Conservation (phyloP, 805 yeast species). For the Yarrowia deformans region DNA sequence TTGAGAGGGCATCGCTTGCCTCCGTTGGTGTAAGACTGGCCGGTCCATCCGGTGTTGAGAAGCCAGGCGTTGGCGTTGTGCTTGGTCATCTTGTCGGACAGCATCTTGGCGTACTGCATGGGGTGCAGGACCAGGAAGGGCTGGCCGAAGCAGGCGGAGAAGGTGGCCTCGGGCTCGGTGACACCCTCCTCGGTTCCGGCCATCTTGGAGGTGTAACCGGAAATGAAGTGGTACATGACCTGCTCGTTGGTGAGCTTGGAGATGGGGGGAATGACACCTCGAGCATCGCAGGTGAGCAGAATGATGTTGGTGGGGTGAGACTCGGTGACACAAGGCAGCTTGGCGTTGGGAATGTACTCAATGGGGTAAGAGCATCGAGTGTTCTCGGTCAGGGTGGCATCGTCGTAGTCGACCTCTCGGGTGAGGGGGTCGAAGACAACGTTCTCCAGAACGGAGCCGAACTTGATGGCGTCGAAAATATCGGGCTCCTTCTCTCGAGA, state of each 20-base stretch:
- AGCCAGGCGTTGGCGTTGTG: constrained; percentile 95
- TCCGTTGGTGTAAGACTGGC: constrained; percentile 88
- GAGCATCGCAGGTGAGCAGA: constrained; percentile 94
- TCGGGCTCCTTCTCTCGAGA: constrained; percentile 95
- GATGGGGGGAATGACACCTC: constrained; percentile 97
- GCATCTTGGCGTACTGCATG: constrained; percentile 95
- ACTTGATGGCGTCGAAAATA: constrained; percentile 91
- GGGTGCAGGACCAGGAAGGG: constrained; percentile 98
- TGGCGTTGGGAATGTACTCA: constrained; percentile 94
- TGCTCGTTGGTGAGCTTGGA: constrained; percentile 92
- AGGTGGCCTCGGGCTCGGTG: constrained; percentile 97
- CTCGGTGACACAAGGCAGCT: constrained; percentile 91
- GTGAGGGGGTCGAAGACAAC: constrained; percentile 81
- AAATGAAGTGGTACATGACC: constrained; percentile 96
- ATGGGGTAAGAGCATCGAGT: constrained; percentile 99
- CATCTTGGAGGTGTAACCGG: constrained; percentile 99
- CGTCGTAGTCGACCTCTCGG: constrained; percentile 85
- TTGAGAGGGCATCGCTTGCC: constrained; percentile 98
- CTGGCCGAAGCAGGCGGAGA: constrained; percentile 98
- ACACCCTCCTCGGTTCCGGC: constrained; percentile 99
- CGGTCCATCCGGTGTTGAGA: constrained; percentile 98
- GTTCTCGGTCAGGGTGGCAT: constrained; percentile 88
- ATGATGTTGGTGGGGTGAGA: constrained; percentile 91
- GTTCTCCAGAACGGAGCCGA: constrained; percentile 94
- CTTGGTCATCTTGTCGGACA: constrained; percentile 87